These are phyloP conservation scores for Ustilago tritici DNA, from an alignment of 1,284 basidiomycete species.

Conservation along the genomic window DNA sequence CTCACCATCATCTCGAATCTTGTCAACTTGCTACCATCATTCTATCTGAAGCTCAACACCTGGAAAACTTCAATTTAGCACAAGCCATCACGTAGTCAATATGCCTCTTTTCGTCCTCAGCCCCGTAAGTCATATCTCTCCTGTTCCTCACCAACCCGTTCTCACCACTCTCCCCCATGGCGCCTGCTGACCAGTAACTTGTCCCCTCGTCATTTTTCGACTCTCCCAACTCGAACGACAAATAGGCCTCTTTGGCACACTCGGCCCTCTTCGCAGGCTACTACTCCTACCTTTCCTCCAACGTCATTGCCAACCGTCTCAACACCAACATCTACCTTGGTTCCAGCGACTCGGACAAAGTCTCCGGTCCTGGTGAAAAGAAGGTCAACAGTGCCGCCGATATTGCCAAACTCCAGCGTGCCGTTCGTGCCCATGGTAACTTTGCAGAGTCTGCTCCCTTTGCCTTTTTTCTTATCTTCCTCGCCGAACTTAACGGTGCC, in stretches of 20 bases:
- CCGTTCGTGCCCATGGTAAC: conserved; percentile 66
- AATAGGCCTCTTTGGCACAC: conserved; percentile 68
- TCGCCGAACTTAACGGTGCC: conserved; percentile 69
- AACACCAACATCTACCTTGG: conserved; percentile 62
- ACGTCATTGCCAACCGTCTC: conserved; percentile 57
- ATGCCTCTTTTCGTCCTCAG: conserved; percentile 70
- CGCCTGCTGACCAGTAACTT: conserved; percentile 1
- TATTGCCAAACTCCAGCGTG: conserved; percentile 54
- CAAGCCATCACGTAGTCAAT: background rate
- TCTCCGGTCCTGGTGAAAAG: conserved; percentile 31
- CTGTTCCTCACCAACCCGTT: background rate
- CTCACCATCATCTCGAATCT: background rate
- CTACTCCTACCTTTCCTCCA: conserved; percentile 64
- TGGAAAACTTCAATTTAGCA: background rate
- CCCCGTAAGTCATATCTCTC: conserved; percentile 40
- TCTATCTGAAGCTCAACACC: conserved; percentile 1
- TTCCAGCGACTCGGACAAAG: conserved; percentile 35
- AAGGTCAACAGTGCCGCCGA: conserved; percentile 41
- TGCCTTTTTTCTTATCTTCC: conserved; percentile 68
- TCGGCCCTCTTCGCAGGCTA: conserved; percentile 68
- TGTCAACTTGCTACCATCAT: conserved; percentile 8
- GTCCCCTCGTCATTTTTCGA: conserved; percentile 3
- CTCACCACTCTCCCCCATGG: background rate
- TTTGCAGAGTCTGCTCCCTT: conserved; percentile 65
- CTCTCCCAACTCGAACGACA: background rate